phyloP scores from a whole-genome alignment of 768 basidiomycete species.

The Phlebiopsis flavidoalba region DNA sequence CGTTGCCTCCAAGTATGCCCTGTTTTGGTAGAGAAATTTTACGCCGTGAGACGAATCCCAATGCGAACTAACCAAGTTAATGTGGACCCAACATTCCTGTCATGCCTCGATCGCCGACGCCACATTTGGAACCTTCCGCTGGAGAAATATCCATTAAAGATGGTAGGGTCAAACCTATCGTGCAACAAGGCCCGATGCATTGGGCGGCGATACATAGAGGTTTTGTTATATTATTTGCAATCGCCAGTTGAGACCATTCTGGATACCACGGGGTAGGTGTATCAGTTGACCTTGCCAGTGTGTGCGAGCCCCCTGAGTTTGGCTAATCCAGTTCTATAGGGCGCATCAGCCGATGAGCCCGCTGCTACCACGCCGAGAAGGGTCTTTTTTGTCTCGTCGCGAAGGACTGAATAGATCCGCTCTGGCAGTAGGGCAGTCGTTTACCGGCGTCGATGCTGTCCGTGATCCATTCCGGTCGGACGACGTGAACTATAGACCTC shows the following conservation, averaged over 20 bases:
- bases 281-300: neutral
- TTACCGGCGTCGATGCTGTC: conserved; percentile 63
- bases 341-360: conserved; percentile 6
- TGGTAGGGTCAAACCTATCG: neutral
- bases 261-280: neutral
- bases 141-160: neutral
- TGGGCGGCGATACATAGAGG: neutral
- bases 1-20: too few relatives aligned
- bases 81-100: too few relatives aligned
- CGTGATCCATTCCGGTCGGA: conserved; percentile 70
- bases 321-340: neutral
- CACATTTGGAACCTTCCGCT: neutral
- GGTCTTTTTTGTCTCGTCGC: conserved; percentile 31
- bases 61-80: too few relatives aligned
- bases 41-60: too few relatives aligned
- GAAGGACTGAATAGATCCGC: conserved; percentile 48
- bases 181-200: neutral
- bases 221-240: neutral
- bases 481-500: conserved; percentile 49
- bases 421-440: conserved; percentile 58
- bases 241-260: neutral
- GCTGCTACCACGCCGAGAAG: conserved; percentile 33
- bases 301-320: neutral
- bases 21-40: too few relatives aligned
- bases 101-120: neutral